phyloP scores from a whole-genome alignment of 2,329 filamentous ascomycete genomes.

The Colletotrichum tropicale region DNA sequence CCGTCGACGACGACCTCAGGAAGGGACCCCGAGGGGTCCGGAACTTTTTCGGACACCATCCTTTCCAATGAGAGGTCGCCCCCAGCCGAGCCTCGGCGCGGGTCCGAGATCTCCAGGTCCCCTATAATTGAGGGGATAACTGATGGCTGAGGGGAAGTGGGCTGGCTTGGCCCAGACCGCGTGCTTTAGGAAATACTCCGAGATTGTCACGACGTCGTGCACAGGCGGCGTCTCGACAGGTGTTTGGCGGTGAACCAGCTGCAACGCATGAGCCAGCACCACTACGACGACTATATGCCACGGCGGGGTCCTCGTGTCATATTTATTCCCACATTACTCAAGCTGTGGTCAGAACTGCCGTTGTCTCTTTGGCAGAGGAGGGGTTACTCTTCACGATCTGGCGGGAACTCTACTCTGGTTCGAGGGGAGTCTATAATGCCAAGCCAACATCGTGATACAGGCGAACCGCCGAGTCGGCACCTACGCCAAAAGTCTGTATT shows the following conservation, averaged over 20 bases:
- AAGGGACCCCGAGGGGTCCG: not conserved
- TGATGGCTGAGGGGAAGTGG: not conserved
- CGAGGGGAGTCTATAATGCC: not conserved
- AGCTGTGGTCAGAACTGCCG: not conserved
- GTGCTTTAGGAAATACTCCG: not conserved
- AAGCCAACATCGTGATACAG: not conserved
- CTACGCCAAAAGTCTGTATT: not conserved
- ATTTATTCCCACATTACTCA: not conserved
- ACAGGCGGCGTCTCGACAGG: not conserved
- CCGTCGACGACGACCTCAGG: not conserved
- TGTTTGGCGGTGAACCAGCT: not conserved
- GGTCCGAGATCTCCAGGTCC: not conserved
- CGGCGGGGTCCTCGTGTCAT: not conserved
- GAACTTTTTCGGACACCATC: not conserved
- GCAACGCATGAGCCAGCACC: not conserved
- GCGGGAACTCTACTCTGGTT: not conserved
- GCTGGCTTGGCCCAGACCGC: not conserved
- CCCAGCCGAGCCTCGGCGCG: not conserved
- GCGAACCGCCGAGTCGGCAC: not conserved
- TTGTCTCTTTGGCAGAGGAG: not conserved
- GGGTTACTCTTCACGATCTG: not conserved
- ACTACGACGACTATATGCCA: accelerated
- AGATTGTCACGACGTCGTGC: not conserved
- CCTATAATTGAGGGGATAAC: not conserved
- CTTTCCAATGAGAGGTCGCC: not conserved